Conservation (phyloP, 2,329 filamentous ascomycete genomes). For the Colletotrichum caudatum region DNA sequence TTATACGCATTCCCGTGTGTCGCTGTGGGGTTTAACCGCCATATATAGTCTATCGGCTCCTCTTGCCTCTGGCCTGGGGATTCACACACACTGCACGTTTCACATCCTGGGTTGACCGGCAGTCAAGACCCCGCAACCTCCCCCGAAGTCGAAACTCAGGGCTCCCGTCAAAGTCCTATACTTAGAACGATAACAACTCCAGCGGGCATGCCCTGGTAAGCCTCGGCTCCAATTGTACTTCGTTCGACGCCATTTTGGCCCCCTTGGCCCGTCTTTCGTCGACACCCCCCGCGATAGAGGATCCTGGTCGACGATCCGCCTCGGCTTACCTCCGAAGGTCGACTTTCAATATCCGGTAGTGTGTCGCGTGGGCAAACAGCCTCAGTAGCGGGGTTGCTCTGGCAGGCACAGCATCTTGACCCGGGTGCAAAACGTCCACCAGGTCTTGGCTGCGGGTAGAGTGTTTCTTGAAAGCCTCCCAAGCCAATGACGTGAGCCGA, state of each 20-base stretch:
- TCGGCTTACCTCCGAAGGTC: neutral
- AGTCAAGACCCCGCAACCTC: neutral
- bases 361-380: neutral
- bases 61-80: neutral
- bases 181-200: neutral
- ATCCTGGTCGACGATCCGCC: neutral
- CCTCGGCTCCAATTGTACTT: neutral
- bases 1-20: neutral
- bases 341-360: neutral
- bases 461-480: neutral
- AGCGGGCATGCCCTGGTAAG: neutral
- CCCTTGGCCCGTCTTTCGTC: neutral
- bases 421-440: neutral
- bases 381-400: neutral
- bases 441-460: neutral
- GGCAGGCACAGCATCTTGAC: too few species aligned
- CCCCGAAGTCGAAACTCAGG: neutral
- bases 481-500: neutral
- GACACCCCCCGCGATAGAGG: neutral
- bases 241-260: too few species aligned
- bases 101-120: neutral
- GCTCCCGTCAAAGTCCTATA: neutral
- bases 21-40: too few species aligned
- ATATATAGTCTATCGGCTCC: too few species aligned
- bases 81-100: neutral